phyloP scores from a whole-genome alignment of 2,329 filamentous ascomycete genomes.

The Pseudofabraea citricarpa region DNA sequence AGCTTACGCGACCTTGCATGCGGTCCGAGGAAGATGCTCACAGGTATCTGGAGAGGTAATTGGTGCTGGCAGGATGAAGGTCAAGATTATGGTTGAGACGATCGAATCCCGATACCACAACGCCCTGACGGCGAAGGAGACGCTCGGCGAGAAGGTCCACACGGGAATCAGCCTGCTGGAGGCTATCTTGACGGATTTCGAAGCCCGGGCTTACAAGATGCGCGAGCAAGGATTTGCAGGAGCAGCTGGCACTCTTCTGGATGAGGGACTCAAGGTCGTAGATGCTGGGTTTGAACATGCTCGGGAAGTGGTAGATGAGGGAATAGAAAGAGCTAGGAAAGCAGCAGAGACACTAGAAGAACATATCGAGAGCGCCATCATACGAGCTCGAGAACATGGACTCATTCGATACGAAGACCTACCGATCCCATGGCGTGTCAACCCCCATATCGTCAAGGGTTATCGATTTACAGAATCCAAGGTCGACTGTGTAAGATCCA shows the following conservation, averaged over 20 bases:
- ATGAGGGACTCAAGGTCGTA: conserved; percentile 72
- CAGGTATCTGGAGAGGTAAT: conserved; percentile 87
- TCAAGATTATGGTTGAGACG: conserved; percentile 88
- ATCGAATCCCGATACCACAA: conserved; percentile 85
- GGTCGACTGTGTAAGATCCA: conserved; percentile 78
- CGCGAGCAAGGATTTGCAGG: conserved; percentile 72
- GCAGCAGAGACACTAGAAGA: conserved; percentile 80
- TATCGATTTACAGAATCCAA: conserved; percentile 95
- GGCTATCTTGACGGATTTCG: conserved; percentile 78
- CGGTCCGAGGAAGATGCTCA: conserved; percentile 83
- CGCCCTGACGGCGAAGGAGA: conserved; percentile 76
- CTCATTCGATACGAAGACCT: conserved; percentile 87
- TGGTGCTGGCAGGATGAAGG: conserved; percentile 76
- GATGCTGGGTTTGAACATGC: conserved; percentile 75
- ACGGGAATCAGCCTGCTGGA: conserved; percentile 86
- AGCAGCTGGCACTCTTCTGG: conserved; percentile 68
- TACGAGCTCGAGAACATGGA: conserved; percentile 70
- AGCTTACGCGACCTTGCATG: conserved; percentile 80
- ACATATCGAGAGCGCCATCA: conserved; percentile 74
- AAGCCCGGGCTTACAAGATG: conserved; percentile 74
- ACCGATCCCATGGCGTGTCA: conserved; percentile 87
- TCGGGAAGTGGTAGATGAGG: conserved; percentile 72
- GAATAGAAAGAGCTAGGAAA: conserved; percentile 74
- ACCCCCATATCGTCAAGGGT: conserved; percentile 85
- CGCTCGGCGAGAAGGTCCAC: conserved; percentile 85